Evolutionary conservation across 805 yeast genomes (phyloP), one percentile per base, ranked within the genome.

Genomic region (Ogataea pignaliae): DNA sequence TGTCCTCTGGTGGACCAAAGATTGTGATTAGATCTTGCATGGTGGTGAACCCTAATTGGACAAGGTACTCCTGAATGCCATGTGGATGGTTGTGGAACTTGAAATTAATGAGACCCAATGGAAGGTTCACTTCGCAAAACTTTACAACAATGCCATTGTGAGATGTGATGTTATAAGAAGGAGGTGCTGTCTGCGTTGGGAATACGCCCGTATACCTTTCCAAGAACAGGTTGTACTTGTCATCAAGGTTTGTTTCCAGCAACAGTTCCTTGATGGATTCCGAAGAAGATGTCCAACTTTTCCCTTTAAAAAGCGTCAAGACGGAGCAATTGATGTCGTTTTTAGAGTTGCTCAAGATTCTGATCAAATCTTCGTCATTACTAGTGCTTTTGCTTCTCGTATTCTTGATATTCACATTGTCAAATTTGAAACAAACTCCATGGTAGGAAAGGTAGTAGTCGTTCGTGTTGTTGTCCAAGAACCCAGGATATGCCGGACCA

Each of bases 401-500:
- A 13, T 44, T 21, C 29, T 46, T 39, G 2, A 43, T n/a, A 3
- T 16, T 14, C 26, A 59, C 42, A 47, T 48, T 52, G 10, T 55
- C 57, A 52, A 79, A 80, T 43, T 65, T 68, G 60, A 80, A 79
- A 0, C 76, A 65, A 3, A 80, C 64, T 0, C 86, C 86, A 1
- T 80, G 78, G 51, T 80, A 80, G 17, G 78, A 71, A 21, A 80
- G 61, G 10, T 69, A 59, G 51, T 79, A 80, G 18, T 56, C 48
- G 12, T 57, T 54, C 15, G 52, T 37, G 3, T 46, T 49, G 1
- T 44, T 42, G 37, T 64, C 58, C 10, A 68, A 51, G 26, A 53
- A 57, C 0, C 85, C 85, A 1, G 83, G 81, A 46, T 74, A 78
- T 0, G 85, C 79, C 2, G 85, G 85, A 0, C 86, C 86, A 55